A percentile compares a stretch with the other conserved stretches of the same genome.
These are phyloP conservation scores for Poronia punctata DNA, from an alignment of 495 filamentous ascomycete species.

Conservation along the genomic window DNA sequence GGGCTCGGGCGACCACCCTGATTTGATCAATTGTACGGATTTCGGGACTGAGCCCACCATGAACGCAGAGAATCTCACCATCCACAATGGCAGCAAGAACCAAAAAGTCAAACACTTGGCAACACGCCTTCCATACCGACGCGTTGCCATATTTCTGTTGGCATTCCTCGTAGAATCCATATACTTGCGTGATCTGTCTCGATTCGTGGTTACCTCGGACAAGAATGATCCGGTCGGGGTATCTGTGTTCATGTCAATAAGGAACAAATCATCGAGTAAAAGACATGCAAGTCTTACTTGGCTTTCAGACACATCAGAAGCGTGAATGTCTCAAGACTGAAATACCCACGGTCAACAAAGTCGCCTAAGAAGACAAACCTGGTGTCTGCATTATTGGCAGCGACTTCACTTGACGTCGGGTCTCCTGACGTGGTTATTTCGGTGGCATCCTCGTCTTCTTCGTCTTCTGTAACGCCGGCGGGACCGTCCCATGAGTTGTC, in stretches of 20 bases:
- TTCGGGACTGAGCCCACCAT: conserved; percentile 93
- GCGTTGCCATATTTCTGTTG: conserved; percentile 97
- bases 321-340: conserved; percentile 94
- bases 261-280: not conserved
- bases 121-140: conserved; percentile 98
- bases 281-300: conserved; percentile 53
- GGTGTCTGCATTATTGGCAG: conserved; percentile 54
- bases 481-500: conserved; percentile 30
- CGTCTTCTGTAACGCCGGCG: conserved; percentile 37
- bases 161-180: conserved; percentile 98
- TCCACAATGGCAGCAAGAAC: conserved; percentile 95
- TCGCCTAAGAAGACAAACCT: conserved; percentile 97
- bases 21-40: conserved; percentile 96
- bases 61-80: conserved; percentile 92
- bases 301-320: conserved; percentile 93
- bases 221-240: conserved; percentile 88
- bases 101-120: conserved; percentile 97
- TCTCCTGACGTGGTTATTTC: conserved; percentile 30
- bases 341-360: conserved; percentile 96
- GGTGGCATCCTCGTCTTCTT: conserved; percentile 45
- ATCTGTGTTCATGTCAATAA: conserved; percentile 49
- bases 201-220: conserved; percentile 98
- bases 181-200: conserved; percentile 95
- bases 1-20: conserved; percentile 91
- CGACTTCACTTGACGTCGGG: conserved; percentile 35